Base-by-base conservation (phyloP, 1,284 basidiomycete species). In the Vanrija pseudolonga region DNA sequence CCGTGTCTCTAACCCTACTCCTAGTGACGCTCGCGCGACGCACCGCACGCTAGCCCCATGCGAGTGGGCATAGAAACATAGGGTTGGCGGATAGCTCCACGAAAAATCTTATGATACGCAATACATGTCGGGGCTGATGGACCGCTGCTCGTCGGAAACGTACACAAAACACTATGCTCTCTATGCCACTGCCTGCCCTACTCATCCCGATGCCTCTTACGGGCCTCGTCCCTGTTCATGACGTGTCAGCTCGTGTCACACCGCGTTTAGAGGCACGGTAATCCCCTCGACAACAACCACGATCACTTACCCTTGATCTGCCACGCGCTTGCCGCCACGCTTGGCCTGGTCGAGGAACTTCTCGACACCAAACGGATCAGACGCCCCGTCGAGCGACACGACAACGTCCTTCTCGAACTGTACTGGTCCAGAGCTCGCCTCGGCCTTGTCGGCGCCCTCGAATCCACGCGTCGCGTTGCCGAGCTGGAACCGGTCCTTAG, bases 321-420 rank as follows among this genome's bases (percentile, higher is more conserved):
- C 76, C 11, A 90, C 88, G 61, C 93, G 82, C 78, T 97, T 97
- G 71, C 85, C 87, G 6, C 93, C 94, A 19, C 87, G 86, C 81
- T 94, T 97, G 14, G 95, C 96, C 70, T 94, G 91, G 70, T 97
- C 90, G 79, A 98, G 82, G 81, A 98, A 98, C 73, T 96, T 87
- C 75, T 96, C 90, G 63, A 98, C 83, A 62, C 95, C 94, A 72
- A 99, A 99, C n/a, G 97, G 93, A 81, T 98, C 96, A 7, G 84
- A 55, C 5, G 57, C 54, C 3, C 69, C 69, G 55, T 72, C 72
- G 45, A 74, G 59, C 11, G 61, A 56, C 44, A 77, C 54, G 20
- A 76, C 83, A 1, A 87, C 85, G 69, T 98, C 96, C 80, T 97
- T 97, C 80, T 98, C 96, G 69, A 99, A 99, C 72, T 97, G 92